Base-by-base conservation (phyloP, 306 rosid genomes). In the Albizia julibrissin region DNA sequence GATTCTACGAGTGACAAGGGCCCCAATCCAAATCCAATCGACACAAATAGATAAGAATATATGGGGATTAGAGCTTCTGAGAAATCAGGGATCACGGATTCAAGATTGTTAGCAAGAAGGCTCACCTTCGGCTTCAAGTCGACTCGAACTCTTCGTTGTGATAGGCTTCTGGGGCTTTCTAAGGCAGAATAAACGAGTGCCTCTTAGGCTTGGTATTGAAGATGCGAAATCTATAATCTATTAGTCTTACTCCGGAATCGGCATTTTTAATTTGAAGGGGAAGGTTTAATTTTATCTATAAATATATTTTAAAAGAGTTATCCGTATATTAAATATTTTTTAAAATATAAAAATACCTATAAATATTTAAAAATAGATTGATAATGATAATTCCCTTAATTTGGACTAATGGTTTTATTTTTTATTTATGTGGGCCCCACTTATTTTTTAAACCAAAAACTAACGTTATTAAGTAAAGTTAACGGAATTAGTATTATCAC, bases 111-210 rank as follows among this genome's bases (percentile, higher is more conserved):
- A 50, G 79, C 83, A 64, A 79, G 73, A 80, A 79, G 15, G 46
- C 80, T 90, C 65, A 86, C 89, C 87, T 81, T 83, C 76, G 78
- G 79, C 56, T 79, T 68, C 84, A 34, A 81, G 85, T 82, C 72
- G 83, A 77, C 82, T 91, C 82, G 77, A 64, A 72, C 79, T 77
- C 71, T 89, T 76, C 46, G 50, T 44, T 54, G 77, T 64, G 77
- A 69, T 33, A 24, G 69, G 80, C 65, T 59, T 71, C 74, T 75
- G 79, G 81, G 79, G 46, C 49, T 80, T 80, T 56, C 77, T 22
- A n/a, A 22, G 16, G 69, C 26, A 15, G 22, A 73, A 43, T 72
- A 24, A 19, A 64, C 64, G 13, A 64, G n/a, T 7, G 5, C n/a
- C 19, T 6, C 19, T 76, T 76, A 27, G 42, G 59, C 75, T 65